Evolutionary conservation across 2,329 filamentous ascomycete species (phyloP), one percentile per base, ranked within the genome.

Genomic region (Pseudocercospora fuligena): DNA sequence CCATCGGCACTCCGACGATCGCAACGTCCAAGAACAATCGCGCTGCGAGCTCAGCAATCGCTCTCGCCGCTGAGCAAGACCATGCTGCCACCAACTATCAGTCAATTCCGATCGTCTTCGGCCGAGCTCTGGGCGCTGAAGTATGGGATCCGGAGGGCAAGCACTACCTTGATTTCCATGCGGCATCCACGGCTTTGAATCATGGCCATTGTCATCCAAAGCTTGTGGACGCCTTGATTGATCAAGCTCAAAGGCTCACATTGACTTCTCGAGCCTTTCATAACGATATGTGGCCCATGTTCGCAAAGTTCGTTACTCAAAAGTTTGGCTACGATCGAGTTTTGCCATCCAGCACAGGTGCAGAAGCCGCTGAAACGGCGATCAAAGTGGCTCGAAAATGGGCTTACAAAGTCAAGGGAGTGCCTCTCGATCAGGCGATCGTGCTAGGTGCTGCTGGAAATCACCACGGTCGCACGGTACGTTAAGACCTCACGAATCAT

Each of bases 81-180:
- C 94, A 88, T 79, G 94, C 95, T 59, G 94, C 94, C 56, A 94
- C 98, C 87, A 99, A 98, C 85, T 99, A 99, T 85, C 94, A 97
- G 81, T 94, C 95, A 16, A 87, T 98, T 2, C 94, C 94, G 47
- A 89, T 98, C 66, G 94, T 97, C 77, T 97, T 97, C 80, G 86
- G 94, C 64, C 88, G 89, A 70, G 94, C 93, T 40, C 87, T 90
- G 74, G 95, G 94, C 54, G 90, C 91, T 76, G 89, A 91, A 68
- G 94, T 97, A 65, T 98, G 94, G 94, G 94, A 99, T 78, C 94
- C 94, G 21, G 94, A 98, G 83, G 75, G 75, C 77, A 91, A 89
- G 74, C 90, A 97, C 80, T 97, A 98, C 81, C 89, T 97, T 74
- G 95, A 98, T 83, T 98, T 97, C 83, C 88, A 98, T 71, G 97